Conservation (phyloP, 805 yeast genomes). For the Scheffersomyces amazonensis region DNA sequence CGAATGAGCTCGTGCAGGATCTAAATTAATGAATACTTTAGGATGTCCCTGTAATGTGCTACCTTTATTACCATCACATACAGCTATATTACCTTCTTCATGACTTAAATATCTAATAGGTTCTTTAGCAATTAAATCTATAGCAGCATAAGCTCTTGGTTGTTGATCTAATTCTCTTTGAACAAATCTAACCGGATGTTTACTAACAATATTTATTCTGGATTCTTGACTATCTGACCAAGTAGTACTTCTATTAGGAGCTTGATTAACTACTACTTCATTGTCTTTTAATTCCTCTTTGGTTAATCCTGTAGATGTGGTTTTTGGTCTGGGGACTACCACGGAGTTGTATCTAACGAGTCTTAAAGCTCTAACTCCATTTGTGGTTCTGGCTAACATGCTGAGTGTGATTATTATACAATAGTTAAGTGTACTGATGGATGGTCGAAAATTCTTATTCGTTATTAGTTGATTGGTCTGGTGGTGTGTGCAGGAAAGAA, state of each 20-base stretch:
- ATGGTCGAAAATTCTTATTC: too few species aligned
- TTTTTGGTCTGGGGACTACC: constrained; percentile 6
- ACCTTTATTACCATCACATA: constrained; percentile 78
- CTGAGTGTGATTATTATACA: too few species aligned
- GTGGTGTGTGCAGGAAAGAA: too few species aligned
- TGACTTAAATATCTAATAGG: constrained; percentile 63
- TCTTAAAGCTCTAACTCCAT: too few species aligned
- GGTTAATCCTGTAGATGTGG: constrained; percentile 19
- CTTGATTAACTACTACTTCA: constrained; percentile 48
- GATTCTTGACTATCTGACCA: constrained; percentile 74
- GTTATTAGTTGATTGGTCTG: too few species aligned
- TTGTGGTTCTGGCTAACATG: too few species aligned
- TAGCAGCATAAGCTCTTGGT: constrained; percentile 82
- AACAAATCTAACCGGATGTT: constrained; percentile 59
- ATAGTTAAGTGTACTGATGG: too few species aligned
- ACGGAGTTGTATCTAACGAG: constrained; percentile 7
- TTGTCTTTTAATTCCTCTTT: constrained; percentile 19
- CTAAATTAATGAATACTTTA: constrained; percentile 75
- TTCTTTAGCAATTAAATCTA: constrained; percentile 72
- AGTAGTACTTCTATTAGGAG: constrained; percentile 68
- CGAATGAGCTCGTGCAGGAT: constrained; percentile 65
- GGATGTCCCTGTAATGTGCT: constrained; percentile 77
- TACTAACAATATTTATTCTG: constrained; percentile 51
- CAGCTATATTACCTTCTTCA: constrained; percentile 57
- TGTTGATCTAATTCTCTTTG: constrained; percentile 66